Evolutionary conservation across 305 asterid species (phyloP), one percentile per base, ranked within the genome.

Genomic region (Striga hermonthica): DNA sequence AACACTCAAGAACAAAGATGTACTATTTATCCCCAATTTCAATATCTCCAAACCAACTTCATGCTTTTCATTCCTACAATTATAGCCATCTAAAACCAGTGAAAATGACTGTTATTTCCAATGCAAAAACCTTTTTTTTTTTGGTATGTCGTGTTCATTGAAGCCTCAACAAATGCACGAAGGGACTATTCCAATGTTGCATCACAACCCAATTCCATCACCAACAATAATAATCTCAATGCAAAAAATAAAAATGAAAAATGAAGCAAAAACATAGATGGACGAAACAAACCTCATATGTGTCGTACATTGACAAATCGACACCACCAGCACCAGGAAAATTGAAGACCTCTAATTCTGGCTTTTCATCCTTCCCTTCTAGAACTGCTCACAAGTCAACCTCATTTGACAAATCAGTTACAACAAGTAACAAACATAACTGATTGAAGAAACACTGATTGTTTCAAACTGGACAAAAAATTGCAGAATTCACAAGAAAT

Each of bases 321-420:
- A 92, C 97, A 66, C 98, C 98, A 63, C 98, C 98, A 60, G 84
- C 70, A 57, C 90, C 91, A 3, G 85, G 82, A 70, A 92, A 92
- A 78, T 92, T 81, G 80, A 58, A 90, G 57, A 92, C 95, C 77
- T 91, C 98, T 54, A 88, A 65, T 74, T 91, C 95, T 22, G 72
- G 73, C 75, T 72, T 81, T 64, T 85, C 81, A 39, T 77, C 78
- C 4, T 74, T 75, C 10, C 74, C 78, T 73, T 68, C 75, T 52
- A 96, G 96, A 49, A 86, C 98, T 91, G 79, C 73, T 76, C 31
- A 22, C 31, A 22, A 22, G 31, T 22, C 31, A 22, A 22, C 31
- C 1, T 22, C 31, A 22, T 22, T 22, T n/a, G n/a, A n/a, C n/a
- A n/a, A n/a, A n/a, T n/a, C n/a, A 66, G 43, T 56, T 37, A 62